phyloP scores from a whole-genome alignment of 2,329 filamentous ascomycete species.

The Samsoniella hepiali region DNA sequence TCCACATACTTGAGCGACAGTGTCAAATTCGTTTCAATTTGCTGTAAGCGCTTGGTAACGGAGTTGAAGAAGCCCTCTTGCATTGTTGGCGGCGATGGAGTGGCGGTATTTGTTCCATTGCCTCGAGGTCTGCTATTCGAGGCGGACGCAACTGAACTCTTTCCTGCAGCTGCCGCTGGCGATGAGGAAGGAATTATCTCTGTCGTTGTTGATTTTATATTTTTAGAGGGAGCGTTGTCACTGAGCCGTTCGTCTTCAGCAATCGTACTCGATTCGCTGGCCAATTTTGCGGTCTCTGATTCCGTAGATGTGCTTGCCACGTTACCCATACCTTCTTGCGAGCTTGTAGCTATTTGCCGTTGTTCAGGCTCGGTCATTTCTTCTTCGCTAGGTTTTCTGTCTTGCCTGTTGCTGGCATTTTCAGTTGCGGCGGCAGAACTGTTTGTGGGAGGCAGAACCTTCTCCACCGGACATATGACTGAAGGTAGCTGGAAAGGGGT shows the following conservation, averaged over 20 bases:
- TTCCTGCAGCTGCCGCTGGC: slow-evolving; percentile 3
- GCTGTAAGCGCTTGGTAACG: slow-evolving; percentile 85
- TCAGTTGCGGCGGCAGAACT: background rate
- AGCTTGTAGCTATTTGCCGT: background rate
- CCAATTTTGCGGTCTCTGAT: background rate
- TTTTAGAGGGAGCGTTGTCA: background rate
- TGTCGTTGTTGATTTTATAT: background rate
- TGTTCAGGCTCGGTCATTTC: background rate
- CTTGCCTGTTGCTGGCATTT: background rate
- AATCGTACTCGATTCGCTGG: slow-evolving; percentile 22
- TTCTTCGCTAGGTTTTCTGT: background rate
- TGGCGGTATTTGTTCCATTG: slow-evolving; percentile 27
- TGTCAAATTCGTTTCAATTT: slow-evolving; percentile 88
- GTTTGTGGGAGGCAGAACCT: background rate
- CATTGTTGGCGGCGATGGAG: slow-evolving; percentile 65
- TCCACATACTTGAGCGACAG: slow-evolving; percentile 94
- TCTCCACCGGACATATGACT: background rate
- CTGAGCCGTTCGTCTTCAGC: background rate
- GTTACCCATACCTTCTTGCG: background rate
- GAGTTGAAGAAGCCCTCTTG: slow-evolving; percentile 99
- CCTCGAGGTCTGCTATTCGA: slow-evolving; percentile 29
- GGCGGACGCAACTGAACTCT: background rate
- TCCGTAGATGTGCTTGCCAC: background rate
- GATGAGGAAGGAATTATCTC: background rate
- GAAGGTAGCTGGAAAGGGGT: background rate